phyloP scores from a whole-genome alignment of 2,329 filamentous ascomycete species.

The Microcyclospora tardicrescens region DNA sequence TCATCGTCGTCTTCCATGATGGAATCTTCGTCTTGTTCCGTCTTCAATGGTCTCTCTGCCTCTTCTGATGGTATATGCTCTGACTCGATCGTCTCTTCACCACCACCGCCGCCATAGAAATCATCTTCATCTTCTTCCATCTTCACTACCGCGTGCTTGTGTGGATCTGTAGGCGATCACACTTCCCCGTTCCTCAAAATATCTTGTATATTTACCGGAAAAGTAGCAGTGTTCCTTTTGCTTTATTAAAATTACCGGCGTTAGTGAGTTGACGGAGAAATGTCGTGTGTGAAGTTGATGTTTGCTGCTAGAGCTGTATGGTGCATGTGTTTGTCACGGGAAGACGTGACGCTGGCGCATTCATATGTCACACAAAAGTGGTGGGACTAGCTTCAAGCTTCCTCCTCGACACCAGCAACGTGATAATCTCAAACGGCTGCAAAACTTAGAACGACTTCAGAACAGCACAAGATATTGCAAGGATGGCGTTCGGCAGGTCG shows the following conservation, averaged over 20 bases:
- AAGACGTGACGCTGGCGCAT: background rate
- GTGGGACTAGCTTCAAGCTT: background rate
- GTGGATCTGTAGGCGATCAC: background rate
- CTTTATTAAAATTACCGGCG: background rate
- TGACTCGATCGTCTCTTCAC: slow-evolving; percentile 1
- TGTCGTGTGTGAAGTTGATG: background rate
- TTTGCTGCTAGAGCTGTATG: background rate
- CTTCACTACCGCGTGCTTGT: background rate
- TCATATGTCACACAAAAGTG: background rate
- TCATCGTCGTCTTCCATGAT: slow-evolving; percentile 23
- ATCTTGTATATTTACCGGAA: background rate
- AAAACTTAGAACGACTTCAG: background rate
- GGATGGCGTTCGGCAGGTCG: slow-evolving; percentile 33
- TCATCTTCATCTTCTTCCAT: slow-evolving; percentile 43
- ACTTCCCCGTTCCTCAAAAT: background rate
- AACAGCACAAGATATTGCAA: background rate
- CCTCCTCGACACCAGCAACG: background rate
- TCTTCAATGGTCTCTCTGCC: slow-evolving; percentile 3
- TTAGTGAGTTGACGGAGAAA: background rate
- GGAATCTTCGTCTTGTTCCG: slow-evolving; percentile 11
- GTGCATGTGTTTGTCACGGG: background rate
- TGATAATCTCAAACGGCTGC: background rate
- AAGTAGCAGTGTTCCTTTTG: background rate
- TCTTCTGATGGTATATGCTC: slow-evolving; percentile 2
- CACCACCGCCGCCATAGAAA: slow-evolving; percentile 28